phyloP scores from a whole-genome alignment of 1,284 basidiomycete species.

The Apiotrichum mycotoxinovorans region DNA sequence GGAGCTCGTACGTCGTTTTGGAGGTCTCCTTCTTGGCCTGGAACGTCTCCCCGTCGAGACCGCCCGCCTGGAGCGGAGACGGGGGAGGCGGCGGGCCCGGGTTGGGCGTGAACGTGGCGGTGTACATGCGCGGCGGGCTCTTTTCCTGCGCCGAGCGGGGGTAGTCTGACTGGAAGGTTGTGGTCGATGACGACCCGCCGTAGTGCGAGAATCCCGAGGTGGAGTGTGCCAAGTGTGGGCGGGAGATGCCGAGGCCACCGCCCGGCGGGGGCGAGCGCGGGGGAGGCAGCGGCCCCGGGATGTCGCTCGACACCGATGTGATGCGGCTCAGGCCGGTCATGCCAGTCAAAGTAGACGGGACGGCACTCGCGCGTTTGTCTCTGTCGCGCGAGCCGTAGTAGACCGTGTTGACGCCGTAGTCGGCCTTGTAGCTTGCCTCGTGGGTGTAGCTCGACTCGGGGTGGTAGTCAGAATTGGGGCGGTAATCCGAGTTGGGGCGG shows the following conservation, averaged over 20 bases:
- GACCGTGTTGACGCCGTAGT: background rate
- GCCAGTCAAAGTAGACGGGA: too few relatives aligned
- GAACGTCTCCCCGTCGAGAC: constrained; percentile 4
- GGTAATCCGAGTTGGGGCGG: too few relatives aligned
- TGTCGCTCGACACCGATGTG: too few relatives aligned
- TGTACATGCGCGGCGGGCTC: background rate
- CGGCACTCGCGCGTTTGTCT: background rate
- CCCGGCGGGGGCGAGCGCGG: too few relatives aligned
- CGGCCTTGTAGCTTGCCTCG: background rate
- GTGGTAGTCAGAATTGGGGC: too few relatives aligned
- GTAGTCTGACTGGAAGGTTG: background rate
- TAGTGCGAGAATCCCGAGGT: background rate
- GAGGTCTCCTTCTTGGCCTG: background rate
- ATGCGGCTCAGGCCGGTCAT: too few relatives aligned
- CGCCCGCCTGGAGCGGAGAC: background rate
- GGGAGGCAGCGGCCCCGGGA: too few relatives aligned
- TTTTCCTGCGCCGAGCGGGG: background rate
- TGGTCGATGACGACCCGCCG: background rate
- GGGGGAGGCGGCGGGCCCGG: background rate
- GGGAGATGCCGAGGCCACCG: too few relatives aligned
- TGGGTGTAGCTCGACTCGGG: background rate
- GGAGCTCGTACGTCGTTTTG: background rate
- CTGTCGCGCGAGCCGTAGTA: background rate
- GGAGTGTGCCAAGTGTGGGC: too few relatives aligned
- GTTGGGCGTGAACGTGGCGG: background rate